Conservation (phyloP, 73 alveolate species). For the Tetrahymena elliotti region DNA sequence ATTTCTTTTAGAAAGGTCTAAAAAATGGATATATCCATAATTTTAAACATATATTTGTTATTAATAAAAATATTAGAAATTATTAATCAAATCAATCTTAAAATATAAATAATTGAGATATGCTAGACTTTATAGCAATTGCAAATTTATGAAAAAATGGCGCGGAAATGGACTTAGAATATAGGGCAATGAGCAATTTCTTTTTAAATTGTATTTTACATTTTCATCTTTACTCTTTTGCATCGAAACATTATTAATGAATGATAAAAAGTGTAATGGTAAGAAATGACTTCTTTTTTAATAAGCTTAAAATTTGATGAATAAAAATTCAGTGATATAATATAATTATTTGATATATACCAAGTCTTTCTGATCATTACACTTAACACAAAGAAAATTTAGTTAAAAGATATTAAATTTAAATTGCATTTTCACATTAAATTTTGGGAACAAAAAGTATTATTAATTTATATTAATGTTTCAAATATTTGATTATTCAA, state of each 20-base stretch:
- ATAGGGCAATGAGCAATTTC: background rate
- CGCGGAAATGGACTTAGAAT: background rate
- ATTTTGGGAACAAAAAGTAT: background rate
- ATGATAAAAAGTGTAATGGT: background rate
- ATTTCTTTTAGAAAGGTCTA: background rate
- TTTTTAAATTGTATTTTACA: background rate
- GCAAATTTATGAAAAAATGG: too few relatives aligned
- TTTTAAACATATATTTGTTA: too few relatives aligned
- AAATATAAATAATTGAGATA: too few relatives aligned
- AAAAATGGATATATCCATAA: background rate
- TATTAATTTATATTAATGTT: background rate
- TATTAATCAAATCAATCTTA: too few relatives aligned
- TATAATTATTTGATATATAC: background rate
- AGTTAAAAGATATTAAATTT: background rate
- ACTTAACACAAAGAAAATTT: background rate
- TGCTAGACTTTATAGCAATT: too few relatives aligned
- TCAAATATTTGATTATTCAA: background rate
- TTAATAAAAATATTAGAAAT: too few relatives aligned
- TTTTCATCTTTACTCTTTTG: background rate
- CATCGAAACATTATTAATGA: background rate
- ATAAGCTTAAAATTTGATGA: background rate
- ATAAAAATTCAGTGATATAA: background rate
- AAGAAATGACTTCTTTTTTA: background rate
- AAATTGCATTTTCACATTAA: background rate
- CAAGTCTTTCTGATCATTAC: background rate